Conservation (phyloP, 768 basidiomycete species). For the Termitomyces sp. region DNA sequence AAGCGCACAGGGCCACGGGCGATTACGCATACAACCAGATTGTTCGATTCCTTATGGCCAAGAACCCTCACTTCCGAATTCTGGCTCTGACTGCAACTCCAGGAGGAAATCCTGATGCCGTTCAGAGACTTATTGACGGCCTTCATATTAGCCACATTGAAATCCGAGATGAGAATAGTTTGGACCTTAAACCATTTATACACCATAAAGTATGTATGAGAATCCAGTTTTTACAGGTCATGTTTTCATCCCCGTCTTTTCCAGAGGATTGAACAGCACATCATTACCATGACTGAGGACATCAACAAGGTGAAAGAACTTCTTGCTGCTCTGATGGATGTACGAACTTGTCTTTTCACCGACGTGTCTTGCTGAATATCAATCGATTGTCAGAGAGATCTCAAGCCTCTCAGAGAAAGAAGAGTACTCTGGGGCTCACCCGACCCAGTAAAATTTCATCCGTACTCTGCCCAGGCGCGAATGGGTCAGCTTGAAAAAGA, state of each 20-base stretch:
- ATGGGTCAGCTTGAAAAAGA: conserved; percentile 29
- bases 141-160: conserved; percentile 95
- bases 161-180: conserved; percentile 84
- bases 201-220: conserved; percentile 65
- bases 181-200: conserved; percentile 82
- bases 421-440: conserved; percentile 37
- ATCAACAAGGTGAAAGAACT: conserved; percentile 62
- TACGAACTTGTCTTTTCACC: conserved; percentile 24
- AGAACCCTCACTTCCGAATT: conserved; percentile 90
- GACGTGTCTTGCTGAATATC: not conserved
- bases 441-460: conserved; percentile 62
- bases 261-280: conserved; percentile 71
- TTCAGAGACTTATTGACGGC: conserved; percentile 87
- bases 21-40: conserved; percentile 90
- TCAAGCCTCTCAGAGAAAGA: conserved; percentile 29
- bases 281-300: conserved; percentile 67
- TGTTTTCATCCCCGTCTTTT: not conserved
- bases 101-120: conserved; percentile 77
- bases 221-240: not conserved
- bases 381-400: conserved; percentile 19
- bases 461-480: conserved; percentile 49
- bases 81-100: conserved; percentile 96
- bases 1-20: conserved; percentile 92
- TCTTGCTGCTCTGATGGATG: conserved; percentile 70
- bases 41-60: conserved; percentile 85